Conservation (phyloP, 164 flowering plant genomes). For the Litsea cubeba region DNA sequence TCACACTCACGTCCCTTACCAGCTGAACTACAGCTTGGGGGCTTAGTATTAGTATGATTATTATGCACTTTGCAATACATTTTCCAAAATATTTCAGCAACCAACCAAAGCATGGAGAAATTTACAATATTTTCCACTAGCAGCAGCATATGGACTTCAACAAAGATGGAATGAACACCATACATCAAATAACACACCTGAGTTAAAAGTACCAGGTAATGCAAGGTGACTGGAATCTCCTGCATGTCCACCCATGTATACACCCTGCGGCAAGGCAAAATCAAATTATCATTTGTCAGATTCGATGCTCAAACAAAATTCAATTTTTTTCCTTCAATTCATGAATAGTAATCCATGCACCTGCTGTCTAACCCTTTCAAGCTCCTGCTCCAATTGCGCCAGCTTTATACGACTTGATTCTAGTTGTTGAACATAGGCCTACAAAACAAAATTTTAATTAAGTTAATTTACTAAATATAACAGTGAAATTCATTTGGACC, state of each 20-base stretch:
- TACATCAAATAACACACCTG: conserved; percentile 47
- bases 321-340: neutral
- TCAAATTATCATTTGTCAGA: neutral
- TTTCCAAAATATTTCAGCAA: no score
- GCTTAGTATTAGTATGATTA: no score
- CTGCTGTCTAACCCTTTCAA: conserved; percentile 78
- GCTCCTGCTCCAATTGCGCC: conserved; percentile 84
- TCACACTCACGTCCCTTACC: no score
- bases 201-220: conserved; percentile 42
- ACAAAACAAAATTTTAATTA: neutral
- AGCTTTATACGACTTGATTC: conserved; percentile 82
- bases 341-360: conserved; percentile 22
- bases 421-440: conserved; percentile 95
- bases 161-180: neutral
- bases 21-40: no score
- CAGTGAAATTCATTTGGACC: neutral
- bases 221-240: conserved; percentile 47
- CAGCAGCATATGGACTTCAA: no score
- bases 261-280: conserved; percentile 44
- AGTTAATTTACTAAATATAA: neutral
- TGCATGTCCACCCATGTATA: conserved; percentile 40
- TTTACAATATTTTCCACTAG: no score
- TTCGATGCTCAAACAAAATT: neutral
- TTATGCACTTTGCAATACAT: no score
- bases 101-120: no score